A percentile compares a stretch with the other conserved stretches of the same genome.
Conservation (phyloP, 345 rosid species). For the Eucalyptus viminalis region DNA sequence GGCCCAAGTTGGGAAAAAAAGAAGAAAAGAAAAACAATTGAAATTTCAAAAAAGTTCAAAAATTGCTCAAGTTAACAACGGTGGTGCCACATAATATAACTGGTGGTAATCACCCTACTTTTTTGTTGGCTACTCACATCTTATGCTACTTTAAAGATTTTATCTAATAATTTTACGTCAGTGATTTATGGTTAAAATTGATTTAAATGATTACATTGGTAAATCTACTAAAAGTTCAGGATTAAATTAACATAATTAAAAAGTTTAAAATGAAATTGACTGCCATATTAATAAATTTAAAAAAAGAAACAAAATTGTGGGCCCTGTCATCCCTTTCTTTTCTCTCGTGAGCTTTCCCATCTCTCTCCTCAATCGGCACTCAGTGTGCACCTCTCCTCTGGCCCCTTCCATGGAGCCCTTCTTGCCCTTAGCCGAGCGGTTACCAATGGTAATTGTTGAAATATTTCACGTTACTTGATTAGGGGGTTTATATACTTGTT, state of each 20-base stretch:
- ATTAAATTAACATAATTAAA: not conserved
- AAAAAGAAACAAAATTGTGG: not conserved
- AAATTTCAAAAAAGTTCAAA: no score
- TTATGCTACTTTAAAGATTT: no score
- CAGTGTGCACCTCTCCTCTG: not conserved
- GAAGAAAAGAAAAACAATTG: no score
- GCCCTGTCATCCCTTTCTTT: not conserved
- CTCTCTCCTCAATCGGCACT: not conserved
- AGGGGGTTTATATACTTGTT: no score
- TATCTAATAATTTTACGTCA: no score
- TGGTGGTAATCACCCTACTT: no score
- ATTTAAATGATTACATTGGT: not conserved
- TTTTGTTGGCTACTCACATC: no score
- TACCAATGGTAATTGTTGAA: not conserved
- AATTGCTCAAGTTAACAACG: fast-evolving
- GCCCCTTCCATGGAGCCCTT: not conserved
- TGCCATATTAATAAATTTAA: no score
- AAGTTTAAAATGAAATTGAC: fast-evolving
- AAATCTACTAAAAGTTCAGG: not conserved
- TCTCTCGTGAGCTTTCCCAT: not conserved
- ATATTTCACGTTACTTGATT: not conserved
- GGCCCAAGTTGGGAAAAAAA: not conserved
- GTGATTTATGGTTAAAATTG: not conserved
- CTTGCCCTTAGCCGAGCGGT: not conserved
- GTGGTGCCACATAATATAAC: no score